Evolutionary conservation across 371 early-diverging fungal species (phyloP).

Genomic region (Apophysomyces variabilis): DNA sequence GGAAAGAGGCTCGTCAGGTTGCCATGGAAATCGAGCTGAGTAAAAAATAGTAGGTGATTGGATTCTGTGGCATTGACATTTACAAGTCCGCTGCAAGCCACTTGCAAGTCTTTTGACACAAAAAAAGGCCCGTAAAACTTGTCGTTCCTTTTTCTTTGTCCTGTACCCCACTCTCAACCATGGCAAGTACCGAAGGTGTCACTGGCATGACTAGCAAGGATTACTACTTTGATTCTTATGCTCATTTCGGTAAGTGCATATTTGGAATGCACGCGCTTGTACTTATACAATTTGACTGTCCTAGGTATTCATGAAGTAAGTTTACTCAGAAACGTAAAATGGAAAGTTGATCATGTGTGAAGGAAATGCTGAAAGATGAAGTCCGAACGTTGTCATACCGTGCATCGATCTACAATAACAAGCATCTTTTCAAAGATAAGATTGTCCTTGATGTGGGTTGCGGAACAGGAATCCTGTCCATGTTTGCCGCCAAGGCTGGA

Average conservation of each 20-base stretch:
- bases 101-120: not conserved
- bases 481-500: conserved; percentile 94
- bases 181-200: conserved; percentile 18
- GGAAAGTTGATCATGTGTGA: conserved; percentile 10
- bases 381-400: conserved; percentile 96
- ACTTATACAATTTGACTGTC: conserved; percentile 8
- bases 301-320: conserved; percentile 62
- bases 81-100: not conserved
- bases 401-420: conserved; percentile 90
- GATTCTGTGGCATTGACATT: too few species aligned
- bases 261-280: not conserved
- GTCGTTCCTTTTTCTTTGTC: conserved; percentile 7
- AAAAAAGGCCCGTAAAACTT: not conserved
- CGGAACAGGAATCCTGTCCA: conserved; percentile 93
- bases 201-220: conserved; percentile 76
- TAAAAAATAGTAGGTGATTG: too few species aligned
- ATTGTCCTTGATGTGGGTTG: conserved; percentile 97
- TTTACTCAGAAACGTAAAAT: not conserved
- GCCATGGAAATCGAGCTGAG: too few species aligned
- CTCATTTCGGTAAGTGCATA: conserved; percentile 81
- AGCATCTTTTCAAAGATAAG: conserved; percentile 95
- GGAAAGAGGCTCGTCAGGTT: too few species aligned
- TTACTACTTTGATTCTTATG: conserved; percentile 97
- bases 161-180: conserved; percentile 7
- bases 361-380: conserved; percentile 95